A percentile compares a stretch with the other conserved stretches of the same genome.
These are phyloP conservation scores for Colletotrichum chlorophyti DNA, from an alignment of 2,329 filamentous ascomycete species.

Conservation along the genomic window DNA sequence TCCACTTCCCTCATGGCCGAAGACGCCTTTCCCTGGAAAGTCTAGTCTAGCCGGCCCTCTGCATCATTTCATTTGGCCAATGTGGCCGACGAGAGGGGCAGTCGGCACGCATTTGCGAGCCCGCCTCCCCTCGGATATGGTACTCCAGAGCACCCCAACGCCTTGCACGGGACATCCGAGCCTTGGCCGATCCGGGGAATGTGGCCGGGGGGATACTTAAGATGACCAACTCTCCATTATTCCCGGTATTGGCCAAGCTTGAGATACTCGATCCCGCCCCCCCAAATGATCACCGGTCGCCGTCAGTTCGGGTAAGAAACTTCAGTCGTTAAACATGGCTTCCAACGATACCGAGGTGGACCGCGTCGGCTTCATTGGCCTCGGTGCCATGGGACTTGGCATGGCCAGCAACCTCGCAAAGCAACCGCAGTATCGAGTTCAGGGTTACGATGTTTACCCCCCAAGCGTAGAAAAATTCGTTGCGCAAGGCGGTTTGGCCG, in stretches of 20 bases:
- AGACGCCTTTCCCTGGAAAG: neutral
- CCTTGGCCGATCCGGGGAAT: conserved; percentile 5
- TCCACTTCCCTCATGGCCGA: neutral
- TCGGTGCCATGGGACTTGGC: conserved; percentile 47
- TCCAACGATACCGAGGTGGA: conserved; percentile 6
- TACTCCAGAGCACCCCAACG: conserved; percentile 5
- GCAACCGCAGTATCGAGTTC: conserved; percentile 37
- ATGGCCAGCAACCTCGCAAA: conserved; percentile 43
- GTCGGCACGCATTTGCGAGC: neutral
- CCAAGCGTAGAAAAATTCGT: conserved; percentile 38
- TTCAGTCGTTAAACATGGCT: conserved; percentile 6
- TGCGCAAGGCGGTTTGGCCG: conserved; percentile 31
- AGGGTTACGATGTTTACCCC: conserved; percentile 40
- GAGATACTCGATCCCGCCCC: neutral
- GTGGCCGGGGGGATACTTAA: conserved; percentile 22
- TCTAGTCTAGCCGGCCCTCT: neutral
- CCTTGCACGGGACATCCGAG: neutral
- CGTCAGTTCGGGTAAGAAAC: neutral
- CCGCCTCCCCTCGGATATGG: conserved; percentile 10
- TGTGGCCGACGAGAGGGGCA: neutral
- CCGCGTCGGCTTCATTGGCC: conserved; percentile 41
- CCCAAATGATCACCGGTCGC: neutral
- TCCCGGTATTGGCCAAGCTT: neutral
- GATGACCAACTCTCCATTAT: conserved; percentile 14
- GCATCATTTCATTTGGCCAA: neutral